Evolutionary conservation across 352 stramenopile species (phyloP).

Genomic region (Stramenopiles sp.): DNA sequence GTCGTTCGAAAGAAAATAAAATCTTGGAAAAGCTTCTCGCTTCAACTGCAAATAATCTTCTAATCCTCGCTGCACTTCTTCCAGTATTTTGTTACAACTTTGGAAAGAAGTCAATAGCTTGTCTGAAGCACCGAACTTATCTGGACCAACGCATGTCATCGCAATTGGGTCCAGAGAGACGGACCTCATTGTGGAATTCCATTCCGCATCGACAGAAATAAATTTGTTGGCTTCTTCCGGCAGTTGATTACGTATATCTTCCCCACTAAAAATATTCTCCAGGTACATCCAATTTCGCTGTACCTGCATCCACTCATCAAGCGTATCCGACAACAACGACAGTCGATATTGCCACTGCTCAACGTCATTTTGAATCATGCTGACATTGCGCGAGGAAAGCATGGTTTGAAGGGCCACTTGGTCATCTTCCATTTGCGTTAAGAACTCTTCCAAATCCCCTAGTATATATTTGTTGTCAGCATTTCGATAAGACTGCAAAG

Average conservation of each 20-base stretch:
- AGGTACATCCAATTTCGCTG: slow-evolving; percentile 83
- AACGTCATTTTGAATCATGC: slow-evolving; percentile 61
- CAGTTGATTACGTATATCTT: slow-evolving; percentile 79
- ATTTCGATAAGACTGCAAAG: no score
- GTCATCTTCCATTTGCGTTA: slow-evolving; percentile 53
- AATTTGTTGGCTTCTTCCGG: slow-evolving; percentile 56
- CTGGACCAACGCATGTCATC: slow-evolving; percentile 59
- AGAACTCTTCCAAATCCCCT: slow-evolving; percentile 51
- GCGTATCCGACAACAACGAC: slow-evolving; percentile 44
- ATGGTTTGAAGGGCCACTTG: slow-evolving; percentile 69
- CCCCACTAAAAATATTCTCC: slow-evolving; percentile 80
- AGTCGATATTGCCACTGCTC: slow-evolving; percentile 68
- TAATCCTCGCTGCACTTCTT: slow-evolving; percentile 69
- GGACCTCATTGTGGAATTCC: slow-evolving; percentile 64
- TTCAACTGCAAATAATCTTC: slow-evolving; percentile 67
- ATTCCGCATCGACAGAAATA: slow-evolving; percentile 55
- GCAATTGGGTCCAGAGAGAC: slow-evolving; percentile 71
- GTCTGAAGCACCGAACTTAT: slow-evolving; percentile 55
- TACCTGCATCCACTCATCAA: slow-evolving; percentile 60
- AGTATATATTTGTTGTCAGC: no score
- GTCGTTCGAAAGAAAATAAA: slow-evolving; percentile 67
- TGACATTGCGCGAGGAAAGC: slow-evolving; percentile 65
- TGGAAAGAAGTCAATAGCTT: slow-evolving; percentile 69
- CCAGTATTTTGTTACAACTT: slow-evolving; percentile 50
- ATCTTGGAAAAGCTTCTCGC: slow-evolving; percentile 54